Evolutionary conservation across 495 filamentous ascomycete species (phyloP), one percentile per base, ranked within the genome.

Genomic region (Lindgomyces ingoldianus): DNA sequence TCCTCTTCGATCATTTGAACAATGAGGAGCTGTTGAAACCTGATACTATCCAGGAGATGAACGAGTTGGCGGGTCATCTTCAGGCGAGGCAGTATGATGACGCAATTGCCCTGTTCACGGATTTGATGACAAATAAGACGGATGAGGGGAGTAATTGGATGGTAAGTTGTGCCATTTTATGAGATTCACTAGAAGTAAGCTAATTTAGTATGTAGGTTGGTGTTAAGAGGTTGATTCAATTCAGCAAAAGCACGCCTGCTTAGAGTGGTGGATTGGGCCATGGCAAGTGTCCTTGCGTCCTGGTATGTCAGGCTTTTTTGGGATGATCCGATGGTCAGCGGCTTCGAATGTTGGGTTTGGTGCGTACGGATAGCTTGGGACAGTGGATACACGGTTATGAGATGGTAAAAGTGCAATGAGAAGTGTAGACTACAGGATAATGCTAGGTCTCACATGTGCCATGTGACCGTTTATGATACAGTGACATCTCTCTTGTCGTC

Each of bases 1-100:
- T 96, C 55, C 83, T 98, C 10, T 98, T 96, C 76, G 92, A 98
- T 71, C 91, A 96, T 75, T 80, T 98, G 52, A 98, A 98, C 80
- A 98, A 98, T 70, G 89, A 90, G 70, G 91, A 96, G 62, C 78
- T 98, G 24, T 80, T 97, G 52, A 90, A 87, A 73, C 81, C 86
- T 26, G 91, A 93, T 69, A 96, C 93, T 6, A 79, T 97, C 45
- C 77, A 85, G 60, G 81, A 87, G 50, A 82, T 91, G 83, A 76
- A 79, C 33, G 81, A 89, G 71, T 74, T 94, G 19, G 84, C 89
- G 12, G 76, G 81, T 60, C 87, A 88, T 10, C 71, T 98, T 18
- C 83, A 88, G 63, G 76, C 72, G 0, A 88, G 85, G 75, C 80
- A 96, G 64, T 97, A 90, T 63, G 86, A 89, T 45, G 80, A 80